Evolutionary conservation across 805 yeast species (phyloP).

Genomic region (Saturnispora halmiae): DNA sequence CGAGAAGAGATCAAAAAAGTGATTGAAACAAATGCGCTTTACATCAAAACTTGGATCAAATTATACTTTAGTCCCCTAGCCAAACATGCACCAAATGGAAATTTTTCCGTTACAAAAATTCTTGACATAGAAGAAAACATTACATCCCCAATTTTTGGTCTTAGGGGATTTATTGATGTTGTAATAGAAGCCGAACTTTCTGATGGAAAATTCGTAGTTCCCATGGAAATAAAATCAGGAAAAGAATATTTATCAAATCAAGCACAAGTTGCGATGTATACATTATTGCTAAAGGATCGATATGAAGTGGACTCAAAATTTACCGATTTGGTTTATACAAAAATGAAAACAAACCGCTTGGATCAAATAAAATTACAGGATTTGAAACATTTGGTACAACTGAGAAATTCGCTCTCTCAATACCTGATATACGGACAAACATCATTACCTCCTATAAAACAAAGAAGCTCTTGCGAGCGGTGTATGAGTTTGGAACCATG

Average conservation of each 20-base stretch:
- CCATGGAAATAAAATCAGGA: slow-evolving; percentile 90
- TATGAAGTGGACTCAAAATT: slow-evolving; percentile 60
- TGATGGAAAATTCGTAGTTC: slow-evolving; percentile 48
- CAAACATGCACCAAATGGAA: slow-evolving; percentile 3
- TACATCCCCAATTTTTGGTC: slow-evolving; percentile 85
- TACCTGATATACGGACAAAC: slow-evolving; percentile 43
- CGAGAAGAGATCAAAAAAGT: slow-evolving; percentile 35
- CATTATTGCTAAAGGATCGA: slow-evolving; percentile 68
- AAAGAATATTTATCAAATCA: slow-evolving; percentile 56
- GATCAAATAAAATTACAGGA: slow-evolving; percentile 44
- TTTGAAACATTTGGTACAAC: slow-evolving; percentile 56
- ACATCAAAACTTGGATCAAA: slow-evolving; percentile 46
- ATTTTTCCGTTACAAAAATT: slow-evolving; percentile 43
- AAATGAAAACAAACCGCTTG: slow-evolving; percentile 36
- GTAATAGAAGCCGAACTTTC: slow-evolving; percentile 54
- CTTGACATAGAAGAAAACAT: slow-evolving; percentile 85
- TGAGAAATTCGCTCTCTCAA: slow-evolving; percentile 61
- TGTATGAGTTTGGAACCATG: slow-evolving; percentile 53
- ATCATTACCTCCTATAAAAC: slow-evolving; percentile 45
- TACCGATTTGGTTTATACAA: slow-evolving; percentile 68
- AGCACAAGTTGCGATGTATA: slow-evolving; percentile 80
- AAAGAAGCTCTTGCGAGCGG: slow-evolving; percentile 47
- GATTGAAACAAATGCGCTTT: slow-evolving; percentile 39
- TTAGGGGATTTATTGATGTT: slow-evolving; percentile 84
- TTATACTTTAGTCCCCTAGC: slow-evolving; percentile 31